These are phyloP conservation scores for Trichoderma sp. DNA, from an alignment of 2,329 filamentous ascomycete species.

Conservation along the genomic window DNA sequence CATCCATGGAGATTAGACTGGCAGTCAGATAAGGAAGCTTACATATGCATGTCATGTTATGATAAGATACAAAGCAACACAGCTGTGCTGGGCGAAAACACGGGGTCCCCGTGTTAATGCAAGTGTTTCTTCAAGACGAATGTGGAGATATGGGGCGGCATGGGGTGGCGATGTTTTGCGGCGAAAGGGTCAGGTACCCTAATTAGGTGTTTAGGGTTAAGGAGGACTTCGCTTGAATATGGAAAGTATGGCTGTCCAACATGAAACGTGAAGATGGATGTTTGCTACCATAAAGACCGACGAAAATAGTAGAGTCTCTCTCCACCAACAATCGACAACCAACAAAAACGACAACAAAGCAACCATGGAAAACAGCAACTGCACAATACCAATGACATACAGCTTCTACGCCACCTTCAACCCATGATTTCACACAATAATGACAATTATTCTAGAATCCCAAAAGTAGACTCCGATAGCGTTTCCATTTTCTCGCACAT, in stretches of 20 bases:
- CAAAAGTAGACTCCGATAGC: not conserved
- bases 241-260: not conserved
- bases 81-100: not conserved
- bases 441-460: not conserved
- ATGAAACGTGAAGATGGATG: not conserved
- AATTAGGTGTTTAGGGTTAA: not conserved
- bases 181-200: not conserved
- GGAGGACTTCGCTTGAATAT: not conserved
- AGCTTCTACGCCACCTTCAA: not conserved
- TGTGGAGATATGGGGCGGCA: not conserved
- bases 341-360: not conserved
- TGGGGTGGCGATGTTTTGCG: not conserved
- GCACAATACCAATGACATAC: not conserved
- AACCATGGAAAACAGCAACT: not conserved
- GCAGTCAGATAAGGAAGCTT: not conserved
- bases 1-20: not conserved
- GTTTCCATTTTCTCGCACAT: not conserved
- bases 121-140: not conserved
- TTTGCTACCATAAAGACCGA: not conserved
- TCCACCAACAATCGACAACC: not conserved
- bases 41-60: not conserved
- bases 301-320: not conserved
- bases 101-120: not conserved
- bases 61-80: not conserved
- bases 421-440: not conserved